Evolutionary conservation across 164 flowering plant genomes (phyloP), one percentile per base, ranked within the genome.

Genomic region (Piper longum): DNA sequence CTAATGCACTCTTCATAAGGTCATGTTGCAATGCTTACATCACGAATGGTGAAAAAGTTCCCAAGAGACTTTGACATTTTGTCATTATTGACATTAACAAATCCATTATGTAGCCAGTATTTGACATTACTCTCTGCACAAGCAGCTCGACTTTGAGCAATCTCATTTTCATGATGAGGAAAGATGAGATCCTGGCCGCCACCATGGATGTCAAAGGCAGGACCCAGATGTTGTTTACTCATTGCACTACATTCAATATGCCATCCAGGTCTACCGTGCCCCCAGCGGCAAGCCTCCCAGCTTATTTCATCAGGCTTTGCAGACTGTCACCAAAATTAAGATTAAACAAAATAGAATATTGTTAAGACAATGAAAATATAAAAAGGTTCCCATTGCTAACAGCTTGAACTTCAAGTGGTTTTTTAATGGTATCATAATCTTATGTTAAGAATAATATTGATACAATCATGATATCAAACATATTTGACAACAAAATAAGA

Each of bases 181-280:
- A 93, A 93, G 36, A 83, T 78, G 73, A 93, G 76, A 78, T 93
- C 98, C 76, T 82, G 79, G 61, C 97, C 98, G 67, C 96, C 97
- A 65, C 96, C 97, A 79, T 90, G 98, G 76, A 89, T 90, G 73
- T 93, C 98, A 78, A 93, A 93, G 3, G 77, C 65, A 66, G 41
- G 75, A 2, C 85, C 66, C 39, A 93, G 75, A 72, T 85, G 88
- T 60, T 78, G 83, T 43, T 87, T 90, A 83, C 97, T 93, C 98
- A 90, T 93, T 40, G 98, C 98, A 83, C 98, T 93, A 90, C 98
- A 93, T 68, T 93, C 98, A 43, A 93, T 90, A 71, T 93, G 97
- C 98, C 98, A 90, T 42, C 97, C 97, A 26, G 98, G 97, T 69
- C 98, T 88, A 71, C 98, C 98, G 61, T 77, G 84, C 26, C 98